Percentiles rank a stretch among this genome's conserved stretches.
phyloP scores from a whole-genome alignment of 2,329 filamentous ascomycete genomes.

The Mollisiaceae sp. region DNA sequence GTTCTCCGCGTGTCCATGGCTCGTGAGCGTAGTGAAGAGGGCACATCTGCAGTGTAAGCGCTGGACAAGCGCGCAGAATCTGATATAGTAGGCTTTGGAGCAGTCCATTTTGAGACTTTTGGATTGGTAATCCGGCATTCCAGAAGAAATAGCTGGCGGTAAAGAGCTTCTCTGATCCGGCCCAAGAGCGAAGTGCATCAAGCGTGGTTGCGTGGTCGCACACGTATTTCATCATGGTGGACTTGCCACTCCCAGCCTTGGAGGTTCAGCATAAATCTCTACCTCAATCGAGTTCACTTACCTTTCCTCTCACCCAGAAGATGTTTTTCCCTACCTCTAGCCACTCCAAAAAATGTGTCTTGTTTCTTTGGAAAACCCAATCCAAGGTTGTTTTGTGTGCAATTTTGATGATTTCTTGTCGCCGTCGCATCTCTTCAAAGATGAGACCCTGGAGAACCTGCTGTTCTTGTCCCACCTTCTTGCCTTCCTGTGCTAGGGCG shows the following conservation, averaged over 20 bases:
- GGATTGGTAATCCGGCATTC: constrained; percentile 45
- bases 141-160: constrained; percentile 53
- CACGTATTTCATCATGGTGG: constrained; percentile 50
- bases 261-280: background rate
- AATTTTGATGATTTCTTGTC: constrained; percentile 10
- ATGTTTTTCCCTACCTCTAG: background rate
- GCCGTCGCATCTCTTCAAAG: constrained; percentile 10
- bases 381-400: constrained; percentile 15
- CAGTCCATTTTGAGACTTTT: constrained; percentile 17
- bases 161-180: constrained; percentile 20
- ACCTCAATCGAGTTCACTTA: background rate
- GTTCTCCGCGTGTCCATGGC: background rate
- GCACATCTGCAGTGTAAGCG: constrained; percentile 8
- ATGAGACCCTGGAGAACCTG: background rate
- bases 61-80: constrained; percentile 7
- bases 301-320: constrained; percentile 23
- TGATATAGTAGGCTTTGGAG: constrained; percentile 17
- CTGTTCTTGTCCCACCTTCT: background rate
- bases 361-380: constrained; percentile 16
- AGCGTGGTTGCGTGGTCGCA: constrained; percentile 34
- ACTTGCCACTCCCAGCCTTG: constrained; percentile 53
- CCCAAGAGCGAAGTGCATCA: constrained; percentile 38
- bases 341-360: constrained; percentile 18
- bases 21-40: background rate
- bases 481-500: background rate